Percentiles rank a stretch among this genome's conserved stretches.
Evolutionary conservation across 306 rosid species (phyloP).

Genomic region (Vachellia collinsii): DNA sequence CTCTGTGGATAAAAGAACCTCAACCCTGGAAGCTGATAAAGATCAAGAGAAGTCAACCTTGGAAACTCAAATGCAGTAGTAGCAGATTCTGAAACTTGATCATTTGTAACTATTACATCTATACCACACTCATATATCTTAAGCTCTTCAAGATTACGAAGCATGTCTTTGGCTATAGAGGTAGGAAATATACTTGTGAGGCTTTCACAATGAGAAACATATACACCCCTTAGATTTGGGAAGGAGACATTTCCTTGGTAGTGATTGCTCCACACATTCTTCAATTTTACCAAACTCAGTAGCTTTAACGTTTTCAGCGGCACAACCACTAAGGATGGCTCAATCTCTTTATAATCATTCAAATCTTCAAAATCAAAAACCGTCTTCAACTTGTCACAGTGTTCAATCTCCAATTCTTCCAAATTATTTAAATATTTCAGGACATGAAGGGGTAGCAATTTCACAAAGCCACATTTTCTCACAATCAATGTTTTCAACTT

Average conservation of each 20-base stretch:
- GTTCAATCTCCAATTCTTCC: not conserved
- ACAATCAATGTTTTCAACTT: not conserved
- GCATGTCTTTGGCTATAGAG: not conserved
- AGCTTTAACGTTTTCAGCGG: not conserved
- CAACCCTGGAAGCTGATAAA: not conserved
- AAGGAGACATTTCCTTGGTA: not conserved
- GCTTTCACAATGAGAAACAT: not conserved
- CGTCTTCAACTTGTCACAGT: not conserved
- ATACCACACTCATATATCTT: fast-evolving
- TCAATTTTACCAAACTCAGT: not conserved
- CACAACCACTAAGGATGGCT: not conserved
- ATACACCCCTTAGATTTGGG: not conserved
- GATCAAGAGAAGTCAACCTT: not conserved
- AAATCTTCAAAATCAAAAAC: not conserved
- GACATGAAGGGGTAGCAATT: not conserved
- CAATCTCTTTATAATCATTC: not conserved
- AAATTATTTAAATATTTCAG: not conserved
- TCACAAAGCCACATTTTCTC: not conserved
- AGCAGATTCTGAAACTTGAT: not conserved
- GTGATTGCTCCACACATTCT: not conserved
- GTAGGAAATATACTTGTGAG: not conserved
- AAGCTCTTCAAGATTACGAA: not conserved
- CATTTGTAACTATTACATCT: not conserved
- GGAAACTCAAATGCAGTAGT: not conserved
- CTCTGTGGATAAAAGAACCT: not conserved